A percentile compares a stretch with the other conserved stretches of the same genome.
Conservation (phyloP, 2,329 filamentous ascomycete species). For the Ophiostoma tasmaniense region DNA sequence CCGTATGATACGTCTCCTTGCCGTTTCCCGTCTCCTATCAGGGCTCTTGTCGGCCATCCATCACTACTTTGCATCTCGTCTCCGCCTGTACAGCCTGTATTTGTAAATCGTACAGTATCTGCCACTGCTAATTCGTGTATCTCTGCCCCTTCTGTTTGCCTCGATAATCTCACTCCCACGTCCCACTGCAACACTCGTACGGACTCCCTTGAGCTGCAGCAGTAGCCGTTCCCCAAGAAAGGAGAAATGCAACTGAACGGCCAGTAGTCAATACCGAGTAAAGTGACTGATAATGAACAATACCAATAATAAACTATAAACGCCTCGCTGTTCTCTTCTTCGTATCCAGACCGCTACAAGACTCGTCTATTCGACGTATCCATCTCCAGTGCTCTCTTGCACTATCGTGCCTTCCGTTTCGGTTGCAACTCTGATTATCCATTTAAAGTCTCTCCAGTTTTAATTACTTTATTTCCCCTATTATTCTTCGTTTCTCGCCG, state of each 20-base stretch:
- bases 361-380: background rate
- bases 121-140: background rate
- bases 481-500: background rate
- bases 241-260: background rate
- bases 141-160: background rate
- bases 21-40: background rate
- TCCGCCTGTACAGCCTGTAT: background rate
- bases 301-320: background rate
- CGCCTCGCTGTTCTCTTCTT: background rate
- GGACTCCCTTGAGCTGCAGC: background rate
- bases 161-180: background rate
- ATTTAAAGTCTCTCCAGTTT: background rate
- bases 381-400: background rate
- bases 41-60: background rate
- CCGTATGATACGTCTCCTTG: too few relatives aligned
- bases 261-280: too few relatives aligned
- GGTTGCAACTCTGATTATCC: background rate
- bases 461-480: background rate
- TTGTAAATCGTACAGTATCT: background rate
- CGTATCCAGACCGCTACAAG: background rate
- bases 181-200: constrained; percentile 1
- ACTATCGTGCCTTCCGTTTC: constrained; percentile 1
- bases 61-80: background rate
- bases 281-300: too few relatives aligned
- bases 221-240: background rate